Conservation (phyloP, 2,329 filamentous ascomycete genomes). For the Curvularia spicifera region DNA sequence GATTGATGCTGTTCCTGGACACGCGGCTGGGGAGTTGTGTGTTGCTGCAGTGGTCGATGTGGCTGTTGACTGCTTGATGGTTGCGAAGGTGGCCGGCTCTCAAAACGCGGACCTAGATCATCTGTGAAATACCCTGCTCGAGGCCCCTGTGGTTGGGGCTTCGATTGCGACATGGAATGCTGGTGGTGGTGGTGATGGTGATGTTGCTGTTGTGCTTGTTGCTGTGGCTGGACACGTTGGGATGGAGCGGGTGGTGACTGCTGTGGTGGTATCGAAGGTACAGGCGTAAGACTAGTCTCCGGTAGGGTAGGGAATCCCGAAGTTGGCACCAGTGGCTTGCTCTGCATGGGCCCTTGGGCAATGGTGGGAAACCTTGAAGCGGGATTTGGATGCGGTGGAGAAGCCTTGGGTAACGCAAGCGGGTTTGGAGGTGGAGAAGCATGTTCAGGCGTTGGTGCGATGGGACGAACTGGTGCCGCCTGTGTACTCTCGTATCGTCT, state of each 20-base stretch:
- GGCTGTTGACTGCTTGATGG: conserved; percentile 31
- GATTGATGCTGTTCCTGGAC: conserved; percentile 38
- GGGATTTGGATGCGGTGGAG: conserved; percentile 43
- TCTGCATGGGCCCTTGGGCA: conserved; percentile 41
- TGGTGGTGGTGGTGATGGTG: conserved; percentile 28
- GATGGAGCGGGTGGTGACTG: conserved; percentile 40
- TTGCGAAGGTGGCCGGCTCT: conserved; percentile 40
- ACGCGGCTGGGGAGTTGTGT: conserved; percentile 34
- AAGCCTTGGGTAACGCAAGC: conserved; percentile 45
- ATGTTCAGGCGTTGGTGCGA: conserved; percentile 56
- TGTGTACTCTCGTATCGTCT: conserved; percentile 55
- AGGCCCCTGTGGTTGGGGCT: conserved; percentile 39
- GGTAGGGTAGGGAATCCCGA: conserved; percentile 30
- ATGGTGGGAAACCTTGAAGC: conserved; percentile 41
- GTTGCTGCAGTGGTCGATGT: conserved; percentile 37
- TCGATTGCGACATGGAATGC: conserved; percentile 37
- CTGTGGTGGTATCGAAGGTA: conserved; percentile 38
- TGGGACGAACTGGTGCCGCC: conserved; percentile 49
- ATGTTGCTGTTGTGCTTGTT: conserved; percentile 9
- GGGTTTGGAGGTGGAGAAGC: conserved; percentile 42
- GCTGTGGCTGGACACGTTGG: conserved; percentile 34
- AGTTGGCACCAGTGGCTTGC: conserved; percentile 36
- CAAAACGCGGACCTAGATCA: conserved; percentile 36
- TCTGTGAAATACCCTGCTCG: conserved; percentile 48
- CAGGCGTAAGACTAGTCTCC: conserved; percentile 37